Evolutionary conservation across 352 stramenopile species (phyloP).

Genomic region (Globisporangium camurandrum): DNA sequence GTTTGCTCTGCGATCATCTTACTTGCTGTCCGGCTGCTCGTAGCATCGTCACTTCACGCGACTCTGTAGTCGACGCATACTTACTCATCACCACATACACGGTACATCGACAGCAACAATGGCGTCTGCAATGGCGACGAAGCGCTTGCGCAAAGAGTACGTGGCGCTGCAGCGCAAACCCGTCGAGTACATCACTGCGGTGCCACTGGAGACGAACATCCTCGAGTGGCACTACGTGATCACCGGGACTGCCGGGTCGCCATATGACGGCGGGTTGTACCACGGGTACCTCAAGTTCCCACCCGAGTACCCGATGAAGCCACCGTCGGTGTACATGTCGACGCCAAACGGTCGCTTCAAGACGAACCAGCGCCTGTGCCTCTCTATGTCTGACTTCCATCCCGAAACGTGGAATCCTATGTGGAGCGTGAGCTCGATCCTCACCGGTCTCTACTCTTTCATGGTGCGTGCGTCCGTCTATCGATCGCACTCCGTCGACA

Average conservation of each 20-base stretch:
- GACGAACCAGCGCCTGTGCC: conserved; percentile 90
- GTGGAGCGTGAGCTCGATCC: conserved; percentile 94
- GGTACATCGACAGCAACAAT: conserved; percentile 27
- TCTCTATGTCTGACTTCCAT: conserved; percentile 95
- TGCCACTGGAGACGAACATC: conserved; percentile 90
- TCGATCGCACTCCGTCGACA: too few species aligned
- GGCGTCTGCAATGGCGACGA: conserved; percentile 79
- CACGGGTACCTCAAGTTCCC: conserved; percentile 91
- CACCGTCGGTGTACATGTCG: conserved; percentile 92
- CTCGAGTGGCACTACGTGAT: conserved; percentile 96
- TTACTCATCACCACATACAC: too few species aligned
- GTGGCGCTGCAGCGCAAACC: conserved; percentile 86
- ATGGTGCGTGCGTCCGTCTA: conserved; percentile 45
- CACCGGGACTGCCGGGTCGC: conserved; percentile 68
- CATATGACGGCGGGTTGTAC: conserved; percentile 89
- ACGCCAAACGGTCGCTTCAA: conserved; percentile 94
- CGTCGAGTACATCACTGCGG: conserved; percentile 85
- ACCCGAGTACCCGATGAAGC: conserved; percentile 94
- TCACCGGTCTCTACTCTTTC: conserved; percentile 94
- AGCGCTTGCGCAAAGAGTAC: conserved; percentile 92
- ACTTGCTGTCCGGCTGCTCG: too few species aligned
- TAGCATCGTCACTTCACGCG: too few species aligned
- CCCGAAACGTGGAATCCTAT: conserved; percentile 95
- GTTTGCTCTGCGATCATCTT: too few species aligned
- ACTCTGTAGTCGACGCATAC: too few species aligned